Evolutionary conservation across 2,329 filamentous ascomycete species (phyloP).

Genomic region (Blastomyces emzantsi): DNA sequence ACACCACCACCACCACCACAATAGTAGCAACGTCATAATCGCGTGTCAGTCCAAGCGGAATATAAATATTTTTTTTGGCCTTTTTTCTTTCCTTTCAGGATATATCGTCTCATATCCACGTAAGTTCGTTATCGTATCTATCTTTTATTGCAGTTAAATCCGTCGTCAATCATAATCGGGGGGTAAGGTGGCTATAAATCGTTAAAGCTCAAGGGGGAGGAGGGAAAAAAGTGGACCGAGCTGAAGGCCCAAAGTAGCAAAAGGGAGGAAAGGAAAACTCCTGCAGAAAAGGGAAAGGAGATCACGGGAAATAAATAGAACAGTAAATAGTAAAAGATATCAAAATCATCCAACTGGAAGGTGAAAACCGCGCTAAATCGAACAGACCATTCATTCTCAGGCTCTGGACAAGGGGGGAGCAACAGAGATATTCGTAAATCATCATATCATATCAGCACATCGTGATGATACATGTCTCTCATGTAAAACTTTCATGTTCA

Average conservation of each 20-base stretch:
- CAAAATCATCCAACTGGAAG: neutral
- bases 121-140: neutral
- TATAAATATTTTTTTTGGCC: neutral
- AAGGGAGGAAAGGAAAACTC: neutral
- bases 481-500: neutral
- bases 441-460: conserved; percentile 3
- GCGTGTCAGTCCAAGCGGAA: neutral
- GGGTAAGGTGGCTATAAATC: neutral
- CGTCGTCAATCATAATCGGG: neutral
- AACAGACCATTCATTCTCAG: neutral
- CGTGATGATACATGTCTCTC: conserved; percentile 5
- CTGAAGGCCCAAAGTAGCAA: neutral
- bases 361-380: conserved; percentile 1
- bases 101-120: neutral
- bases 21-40: neutral
- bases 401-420: neutral
- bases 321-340: neutral
- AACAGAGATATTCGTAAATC: conserved; percentile 1
- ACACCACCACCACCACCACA: no score
- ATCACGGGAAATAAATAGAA: neutral
- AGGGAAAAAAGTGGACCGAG: neutral
- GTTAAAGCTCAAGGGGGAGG: no score
- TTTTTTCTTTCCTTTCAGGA: neutral
- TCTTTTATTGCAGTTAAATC: neutral
- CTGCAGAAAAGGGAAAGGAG: neutral